These are phyloP conservation scores for Lasiodiplodia sp. DNA, from an alignment of 2,329 filamentous ascomycete genomes.

Conservation along the genomic window DNA sequence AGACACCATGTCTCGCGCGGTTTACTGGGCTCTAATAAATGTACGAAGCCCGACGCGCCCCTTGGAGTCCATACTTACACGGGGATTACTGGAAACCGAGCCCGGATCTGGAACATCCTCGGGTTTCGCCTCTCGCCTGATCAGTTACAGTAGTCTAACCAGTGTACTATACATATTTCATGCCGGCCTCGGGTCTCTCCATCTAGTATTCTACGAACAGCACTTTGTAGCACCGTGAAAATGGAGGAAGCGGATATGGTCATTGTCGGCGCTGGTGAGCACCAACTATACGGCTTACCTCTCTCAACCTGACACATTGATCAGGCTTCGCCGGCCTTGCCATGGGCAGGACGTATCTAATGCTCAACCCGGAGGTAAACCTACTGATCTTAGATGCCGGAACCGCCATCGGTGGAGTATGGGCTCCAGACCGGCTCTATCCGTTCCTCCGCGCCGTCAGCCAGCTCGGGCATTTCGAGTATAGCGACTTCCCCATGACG, in stretches of 20 bases:
- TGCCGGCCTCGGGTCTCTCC: background rate
- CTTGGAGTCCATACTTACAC: background rate
- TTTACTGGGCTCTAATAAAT: background rate
- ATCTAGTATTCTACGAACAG: background rate
- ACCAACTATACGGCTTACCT: too few relatives aligned
- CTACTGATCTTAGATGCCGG: conserved; percentile 55
- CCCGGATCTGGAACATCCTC: background rate
- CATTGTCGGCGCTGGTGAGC: conserved; percentile 17
- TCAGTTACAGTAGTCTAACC: background rate
- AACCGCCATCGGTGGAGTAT: conserved; percentile 51
- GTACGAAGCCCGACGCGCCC: background rate
- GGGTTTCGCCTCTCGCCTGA: background rate
- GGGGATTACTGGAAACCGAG: background rate
- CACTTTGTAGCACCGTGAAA: background rate
- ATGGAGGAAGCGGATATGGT: conserved; percentile 14
- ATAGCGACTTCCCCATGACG: conserved; percentile 45
- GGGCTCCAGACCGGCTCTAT: conserved; percentile 53
- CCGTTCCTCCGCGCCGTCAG: conserved; percentile 55
- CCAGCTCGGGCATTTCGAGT: conserved; percentile 50
- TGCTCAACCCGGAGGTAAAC: conserved; percentile 49
- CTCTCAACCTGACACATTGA: background rate
- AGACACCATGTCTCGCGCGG: background rate
- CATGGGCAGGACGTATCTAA: conserved; percentile 58
- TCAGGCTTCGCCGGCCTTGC: conserved; percentile 53
- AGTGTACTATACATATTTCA: background rate